Base-by-base conservation (phyloP, 768 basidiomycete species). In the Astraeus odoratus region DNA sequence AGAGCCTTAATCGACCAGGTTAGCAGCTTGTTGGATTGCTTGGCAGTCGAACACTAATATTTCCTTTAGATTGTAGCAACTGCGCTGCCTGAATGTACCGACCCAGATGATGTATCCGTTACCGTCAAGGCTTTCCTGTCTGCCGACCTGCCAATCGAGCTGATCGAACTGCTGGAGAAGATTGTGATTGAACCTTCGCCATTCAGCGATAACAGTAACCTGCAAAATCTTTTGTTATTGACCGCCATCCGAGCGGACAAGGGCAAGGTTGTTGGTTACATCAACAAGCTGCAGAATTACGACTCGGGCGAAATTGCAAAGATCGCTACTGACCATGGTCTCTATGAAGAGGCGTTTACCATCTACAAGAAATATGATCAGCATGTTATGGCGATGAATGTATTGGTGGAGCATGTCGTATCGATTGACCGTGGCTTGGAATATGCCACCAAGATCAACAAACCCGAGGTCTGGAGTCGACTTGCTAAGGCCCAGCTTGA, bases 401-500 rank as follows among this genome's bases (percentile, higher is more conserved):
- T 98, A 29, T 77, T 99, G 22, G 96, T 99, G 33, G 96, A 99
- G 64, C 95, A 98, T 61, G 90, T 99, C 51, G 95, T 97, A 38
- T 93, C 90, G 22, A 85, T 99, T 51, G 96, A 99, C 59, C 91
- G 96, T 58, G 96, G 93, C 45, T 73, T 91, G 53, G 91, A 96
- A 43, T 99, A 89, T 53, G 96, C 96, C 46, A 87, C 78, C 72
- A 98, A 96, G 73, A 86, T 97, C 67, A 90, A 97, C 70, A 78
- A 82, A 62, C 92, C 96, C 27, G 92, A 90, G 53, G 95, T 98
- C 13, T 99, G 96, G 96, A 92, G 88, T 54, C 70, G 96, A 42
- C 78, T 99, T 52, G 96, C 89, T n/a, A 99, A 99, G 66, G 96
- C 96, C 18, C 96, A 99, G 63, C 78, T 99, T 40, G 96, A 99